Conservation (phyloP, 2,329 filamentous ascomycete genomes). For the Penicillium sp. region DNA sequence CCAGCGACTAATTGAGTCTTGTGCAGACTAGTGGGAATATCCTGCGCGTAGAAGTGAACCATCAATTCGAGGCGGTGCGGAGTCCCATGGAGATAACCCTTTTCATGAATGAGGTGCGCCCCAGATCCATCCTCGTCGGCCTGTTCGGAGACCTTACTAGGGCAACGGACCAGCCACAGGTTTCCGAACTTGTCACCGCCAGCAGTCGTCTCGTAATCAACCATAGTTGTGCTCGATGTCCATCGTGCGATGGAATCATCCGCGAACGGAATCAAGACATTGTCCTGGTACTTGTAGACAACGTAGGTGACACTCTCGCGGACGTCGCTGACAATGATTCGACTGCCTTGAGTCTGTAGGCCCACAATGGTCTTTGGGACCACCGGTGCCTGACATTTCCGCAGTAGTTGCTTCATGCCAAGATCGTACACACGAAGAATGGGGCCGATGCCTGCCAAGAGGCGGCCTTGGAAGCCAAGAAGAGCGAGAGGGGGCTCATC, state of each 20-base stretch:
- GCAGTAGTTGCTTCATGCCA: constrained; percentile 85
- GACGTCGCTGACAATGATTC: constrained; percentile 88
- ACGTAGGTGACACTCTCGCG: constrained; percentile 89
- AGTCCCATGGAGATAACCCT: constrained; percentile 84
- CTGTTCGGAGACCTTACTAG: constrained; percentile 79
- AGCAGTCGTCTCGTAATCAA: constrained; percentile 94
- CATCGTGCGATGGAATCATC: constrained; percentile 88
- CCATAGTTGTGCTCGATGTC: constrained; percentile 88
- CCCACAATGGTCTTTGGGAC: constrained; percentile 81
- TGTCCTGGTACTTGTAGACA: constrained; percentile 89
- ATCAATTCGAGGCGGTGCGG: constrained; percentile 80
- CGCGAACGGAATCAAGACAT: constrained; percentile 86
- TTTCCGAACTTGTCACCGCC: constrained; percentile 99
- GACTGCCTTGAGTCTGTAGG: constrained; percentile 83
- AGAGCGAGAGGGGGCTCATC: constrained; percentile 88
- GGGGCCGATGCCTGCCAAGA: constrained; percentile 81
- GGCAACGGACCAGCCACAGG: constrained; percentile 85
- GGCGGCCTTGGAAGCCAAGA: constrained; percentile 84
- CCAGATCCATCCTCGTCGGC: constrained; percentile 90
- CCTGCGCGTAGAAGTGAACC: constrained; percentile 85
- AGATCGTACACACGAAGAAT: constrained; percentile 86
- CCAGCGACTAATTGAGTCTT: constrained; percentile 89
- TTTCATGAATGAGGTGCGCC: constrained; percentile 84
- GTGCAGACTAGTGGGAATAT: constrained; percentile 85
- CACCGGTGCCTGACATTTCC: constrained; percentile 82